phyloP scores from a whole-genome alignment of 768 basidiomycete species.

The Mycena polygramma region DNA sequence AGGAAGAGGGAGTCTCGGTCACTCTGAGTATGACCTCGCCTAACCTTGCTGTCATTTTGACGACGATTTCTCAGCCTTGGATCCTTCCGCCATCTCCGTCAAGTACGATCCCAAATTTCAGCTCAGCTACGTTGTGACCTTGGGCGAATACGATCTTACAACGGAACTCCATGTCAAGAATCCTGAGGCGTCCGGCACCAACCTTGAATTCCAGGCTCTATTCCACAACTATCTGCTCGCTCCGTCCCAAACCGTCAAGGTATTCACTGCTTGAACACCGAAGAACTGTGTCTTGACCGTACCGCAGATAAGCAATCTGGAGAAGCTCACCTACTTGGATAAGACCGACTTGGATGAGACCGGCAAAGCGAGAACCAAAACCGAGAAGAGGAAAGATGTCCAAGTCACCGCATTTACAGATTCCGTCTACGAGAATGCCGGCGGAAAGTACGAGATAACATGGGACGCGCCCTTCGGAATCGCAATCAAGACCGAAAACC shows the following conservation, averaged over 20 bases:
- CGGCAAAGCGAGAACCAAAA: conserved; percentile 61
- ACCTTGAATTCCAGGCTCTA: conserved; percentile 90
- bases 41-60: conserved; percentile 21
- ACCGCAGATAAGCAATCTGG: conserved; percentile 60
- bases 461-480: conserved; percentile 67
- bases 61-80: conserved; percentile 62
- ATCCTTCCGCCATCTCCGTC: conserved; percentile 67
- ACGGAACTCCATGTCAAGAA: conserved; percentile 89
- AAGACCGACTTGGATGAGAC: conserved; percentile 78
- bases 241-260: conserved; percentile 68
- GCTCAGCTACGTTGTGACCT: conserved; percentile 85
- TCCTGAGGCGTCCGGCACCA: conserved; percentile 55
- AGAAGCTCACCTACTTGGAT: conserved; percentile 78
- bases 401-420: conserved; percentile 79
- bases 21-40: conserved; percentile 71
- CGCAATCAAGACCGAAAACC: conserved; percentile 62
- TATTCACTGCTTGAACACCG: conserved; percentile 41
- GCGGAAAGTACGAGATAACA: conserved; percentile 65
- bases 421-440: conserved; percentile 79
- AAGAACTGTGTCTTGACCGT: no score
- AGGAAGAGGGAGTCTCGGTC: conserved; percentile 82
- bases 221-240: conserved; percentile 91
- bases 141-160: conserved; percentile 78
- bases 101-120: conserved; percentile 76
- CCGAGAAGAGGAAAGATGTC: conserved; percentile 72